Conservation (phyloP, 2,329 filamentous ascomycete genomes). For the Verticillium tricorpus region DNA sequence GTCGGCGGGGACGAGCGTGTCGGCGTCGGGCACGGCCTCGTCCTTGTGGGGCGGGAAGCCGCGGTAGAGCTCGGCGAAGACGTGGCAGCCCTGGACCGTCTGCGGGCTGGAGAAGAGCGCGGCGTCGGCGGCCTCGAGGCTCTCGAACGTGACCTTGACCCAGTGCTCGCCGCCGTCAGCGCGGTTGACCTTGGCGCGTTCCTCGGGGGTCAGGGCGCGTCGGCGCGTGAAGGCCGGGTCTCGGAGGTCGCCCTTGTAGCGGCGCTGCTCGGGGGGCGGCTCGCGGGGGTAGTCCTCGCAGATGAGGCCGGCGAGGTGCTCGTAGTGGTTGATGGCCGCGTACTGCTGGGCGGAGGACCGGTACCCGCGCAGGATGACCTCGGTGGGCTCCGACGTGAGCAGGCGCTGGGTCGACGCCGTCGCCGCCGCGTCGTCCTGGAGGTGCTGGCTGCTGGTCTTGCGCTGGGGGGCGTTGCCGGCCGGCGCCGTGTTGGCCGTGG, state of each 20-base stretch:
- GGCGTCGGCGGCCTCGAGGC: conserved; percentile 63
- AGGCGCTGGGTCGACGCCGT: conserved; percentile 21
- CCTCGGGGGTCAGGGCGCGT: conserved; percentile 61
- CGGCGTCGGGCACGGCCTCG: conserved; percentile 53
- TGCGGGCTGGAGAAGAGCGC: conserved; percentile 69
- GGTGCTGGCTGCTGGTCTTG: conserved; percentile 23
- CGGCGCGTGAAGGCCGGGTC: conserved; percentile 67
- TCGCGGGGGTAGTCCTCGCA: conserved; percentile 91
- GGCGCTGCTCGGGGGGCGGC: conserved; percentile 64
- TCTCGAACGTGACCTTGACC: conserved; percentile 85
- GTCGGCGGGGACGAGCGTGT: conserved; percentile 29
- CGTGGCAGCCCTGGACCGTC: conserved; percentile 63
- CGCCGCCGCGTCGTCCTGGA: conserved; percentile 32
- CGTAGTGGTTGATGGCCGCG: conserved; percentile 84
- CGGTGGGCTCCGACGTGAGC: conserved; percentile 48
- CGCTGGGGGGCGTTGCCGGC: conserved; percentile 21
- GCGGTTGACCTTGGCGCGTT: conserved; percentile 73
- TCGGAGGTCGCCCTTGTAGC: conserved; percentile 70
- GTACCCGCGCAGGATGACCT: conserved; percentile 84
- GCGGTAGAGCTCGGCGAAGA: conserved; percentile 67
- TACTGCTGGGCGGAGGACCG: conserved; percentile 63
- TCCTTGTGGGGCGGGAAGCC: conserved; percentile 61
- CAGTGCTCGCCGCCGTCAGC: conserved; percentile 85
- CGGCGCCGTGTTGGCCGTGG: conserved; percentile 20
- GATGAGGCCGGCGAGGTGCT: conserved; percentile 78